These are phyloP conservation scores for Trichoderma cornu-damae DNA, from an alignment of 2,329 filamentous ascomycete genomes.

Conservation along the genomic window DNA sequence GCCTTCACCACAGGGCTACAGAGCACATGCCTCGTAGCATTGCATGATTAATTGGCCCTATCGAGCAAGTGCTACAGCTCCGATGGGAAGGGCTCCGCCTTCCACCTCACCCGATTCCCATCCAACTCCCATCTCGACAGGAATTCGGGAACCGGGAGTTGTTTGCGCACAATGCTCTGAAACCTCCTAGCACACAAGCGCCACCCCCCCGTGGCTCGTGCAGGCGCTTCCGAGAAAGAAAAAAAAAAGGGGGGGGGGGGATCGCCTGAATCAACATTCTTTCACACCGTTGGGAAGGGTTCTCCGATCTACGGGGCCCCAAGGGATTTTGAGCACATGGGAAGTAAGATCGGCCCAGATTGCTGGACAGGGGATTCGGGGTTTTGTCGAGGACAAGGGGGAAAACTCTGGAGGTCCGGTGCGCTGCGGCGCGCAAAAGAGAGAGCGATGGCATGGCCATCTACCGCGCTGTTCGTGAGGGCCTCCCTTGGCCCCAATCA, in stretches of 20 bases:
- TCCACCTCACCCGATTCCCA: neutral
- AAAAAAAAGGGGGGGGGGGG: too few relatives aligned
- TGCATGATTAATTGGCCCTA: neutral
- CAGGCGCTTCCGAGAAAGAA: neutral
- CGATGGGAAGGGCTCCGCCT: neutral
- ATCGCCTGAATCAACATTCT: neutral
- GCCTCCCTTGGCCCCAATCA: neutral
- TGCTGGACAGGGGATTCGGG: constrained; percentile 14
- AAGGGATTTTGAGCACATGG: constrained; percentile 18
- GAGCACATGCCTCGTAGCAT: neutral
- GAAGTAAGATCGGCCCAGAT: constrained; percentile 24
- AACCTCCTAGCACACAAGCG: neutral
- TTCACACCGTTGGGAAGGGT: neutral
- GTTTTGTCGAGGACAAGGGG: neutral
- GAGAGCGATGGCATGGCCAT: neutral
- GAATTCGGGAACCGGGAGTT: neutral
- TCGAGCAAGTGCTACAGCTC: neutral
- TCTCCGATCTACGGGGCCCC: constrained; percentile 5
- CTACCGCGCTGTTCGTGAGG: neutral
- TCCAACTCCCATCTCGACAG: neutral
- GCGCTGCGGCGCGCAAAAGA: neutral
- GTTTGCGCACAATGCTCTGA: neutral
- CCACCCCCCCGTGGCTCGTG: neutral
- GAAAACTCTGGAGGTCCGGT: neutral
- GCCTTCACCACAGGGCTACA: neutral